These are phyloP conservation scores for Colletotrichum euphorbiae DNA, from an alignment of 2,329 filamentous ascomycete genomes.

Conservation along the genomic window DNA sequence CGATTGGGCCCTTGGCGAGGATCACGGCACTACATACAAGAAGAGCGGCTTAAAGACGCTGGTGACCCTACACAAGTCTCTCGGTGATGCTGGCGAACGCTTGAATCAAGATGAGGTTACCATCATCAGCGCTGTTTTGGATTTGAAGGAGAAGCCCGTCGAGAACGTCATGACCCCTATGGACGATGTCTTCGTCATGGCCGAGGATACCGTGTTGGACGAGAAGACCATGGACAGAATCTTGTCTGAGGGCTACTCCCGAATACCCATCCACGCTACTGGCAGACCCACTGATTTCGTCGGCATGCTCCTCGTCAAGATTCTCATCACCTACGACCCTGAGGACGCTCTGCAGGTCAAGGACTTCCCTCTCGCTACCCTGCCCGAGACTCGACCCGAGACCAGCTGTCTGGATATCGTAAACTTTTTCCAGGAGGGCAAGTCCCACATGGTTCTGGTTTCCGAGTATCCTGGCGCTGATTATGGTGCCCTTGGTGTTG, in stretches of 20 bases:
- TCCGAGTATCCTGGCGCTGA: slow-evolving; percentile 92
- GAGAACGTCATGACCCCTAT: slow-evolving; percentile 98
- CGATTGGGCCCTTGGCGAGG: slow-evolving; percentile 89
- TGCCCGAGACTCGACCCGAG: slow-evolving; percentile 93
- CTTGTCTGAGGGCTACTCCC: slow-evolving; percentile 91
- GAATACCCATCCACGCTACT: slow-evolving; percentile 92
- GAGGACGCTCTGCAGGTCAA: slow-evolving; percentile 89
- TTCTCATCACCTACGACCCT: slow-evolving; percentile 97
- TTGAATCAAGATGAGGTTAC: slow-evolving; percentile 98
- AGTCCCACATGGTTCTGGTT: slow-evolving; percentile 98
- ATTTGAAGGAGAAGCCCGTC: slow-evolving; percentile 95
- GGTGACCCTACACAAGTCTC: slow-evolving; percentile 91
- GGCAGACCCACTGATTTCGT: slow-evolving; percentile 90
- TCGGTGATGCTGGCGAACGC: slow-evolving; percentile 87
- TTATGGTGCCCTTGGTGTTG: slow-evolving; percentile 89
- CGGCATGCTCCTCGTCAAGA: slow-evolving; percentile 98
- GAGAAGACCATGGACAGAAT: slow-evolving; percentile 96
- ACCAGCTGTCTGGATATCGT: slow-evolving; percentile 98
- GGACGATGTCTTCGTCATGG: slow-evolving; percentile 96
- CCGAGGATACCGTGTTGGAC: slow-evolving; percentile 92
- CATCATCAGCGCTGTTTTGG: slow-evolving; percentile 96
- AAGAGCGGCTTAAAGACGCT: slow-evolving; percentile 97
- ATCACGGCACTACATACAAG: slow-evolving; percentile 95
- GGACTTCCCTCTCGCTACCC: slow-evolving; percentile 91
- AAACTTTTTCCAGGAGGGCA: slow-evolving; percentile 99